Percentiles rank a stretch among this genome's conserved stretches.
Conservation (phyloP, 1,284 basidiomycete genomes). For the Inonotus hispidus region DNA sequence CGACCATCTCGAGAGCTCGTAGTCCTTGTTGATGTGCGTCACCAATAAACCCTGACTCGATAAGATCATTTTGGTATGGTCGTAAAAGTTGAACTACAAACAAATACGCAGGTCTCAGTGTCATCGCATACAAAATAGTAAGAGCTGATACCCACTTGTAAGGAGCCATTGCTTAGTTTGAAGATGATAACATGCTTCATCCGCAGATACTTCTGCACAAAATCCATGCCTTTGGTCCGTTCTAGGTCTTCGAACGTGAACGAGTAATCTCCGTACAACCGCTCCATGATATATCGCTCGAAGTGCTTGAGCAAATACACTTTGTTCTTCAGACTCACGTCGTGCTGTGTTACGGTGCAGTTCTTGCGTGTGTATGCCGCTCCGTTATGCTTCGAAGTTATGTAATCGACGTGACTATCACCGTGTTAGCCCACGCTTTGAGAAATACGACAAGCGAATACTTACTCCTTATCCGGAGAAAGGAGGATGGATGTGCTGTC, state of each 20-base stretch:
- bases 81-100: slow-evolving; percentile 93
- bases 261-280: slow-evolving; percentile 74
- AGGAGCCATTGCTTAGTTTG: slow-evolving; percentile 87
- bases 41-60: slow-evolving; percentile 75
- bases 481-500: slow-evolving; percentile 87
- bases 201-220: slow-evolving; percentile 91
- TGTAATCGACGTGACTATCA: slow-evolving; percentile 78
- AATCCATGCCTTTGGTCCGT: slow-evolving; percentile 80
- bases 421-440: slow-evolving; percentile 13
- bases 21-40: slow-evolving; percentile 88
- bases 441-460: slow-evolving; percentile 14
- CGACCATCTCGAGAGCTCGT: slow-evolving; percentile 70
- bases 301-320: slow-evolving; percentile 90
- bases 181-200: slow-evolving; percentile 98
- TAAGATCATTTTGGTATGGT: slow-evolving; percentile 93
- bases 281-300: slow-evolving; percentile 87
- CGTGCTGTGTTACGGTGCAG: slow-evolving; percentile 56
- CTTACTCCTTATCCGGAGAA: slow-evolving; percentile 78
- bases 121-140: neutral
- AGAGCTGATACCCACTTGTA: slow-evolving; percentile 59
- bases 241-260: slow-evolving; percentile 74
- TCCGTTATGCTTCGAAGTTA: slow-evolving; percentile 58
- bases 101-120: neutral
- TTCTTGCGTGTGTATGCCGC: slow-evolving; percentile 67
- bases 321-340: slow-evolving; percentile 79